Evolutionary conservation across 257 asterid species (phyloP).

Genomic region (Nicotiana tabacum): DNA sequence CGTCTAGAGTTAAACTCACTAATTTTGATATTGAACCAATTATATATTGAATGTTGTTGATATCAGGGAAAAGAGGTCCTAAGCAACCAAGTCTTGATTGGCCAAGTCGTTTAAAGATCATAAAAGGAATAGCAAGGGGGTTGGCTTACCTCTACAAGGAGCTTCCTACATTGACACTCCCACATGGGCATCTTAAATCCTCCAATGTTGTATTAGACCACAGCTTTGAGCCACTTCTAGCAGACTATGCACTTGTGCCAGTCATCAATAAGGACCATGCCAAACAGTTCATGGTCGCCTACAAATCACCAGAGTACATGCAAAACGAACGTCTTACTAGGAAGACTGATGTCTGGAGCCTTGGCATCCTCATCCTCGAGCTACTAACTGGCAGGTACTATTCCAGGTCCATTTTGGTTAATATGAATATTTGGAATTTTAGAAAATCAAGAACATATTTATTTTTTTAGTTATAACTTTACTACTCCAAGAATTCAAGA

Average conservation of each 20-base stretch:
- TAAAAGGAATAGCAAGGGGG: conserved; percentile 61
- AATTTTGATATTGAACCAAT: background rate
- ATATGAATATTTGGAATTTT: no score
- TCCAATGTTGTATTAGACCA: conserved; percentile 51
- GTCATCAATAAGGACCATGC: conserved; percentile 51
- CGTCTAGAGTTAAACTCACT: background rate
- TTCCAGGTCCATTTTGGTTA: no score
- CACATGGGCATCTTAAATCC: conserved; percentile 75
- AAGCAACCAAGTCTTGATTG: conserved; percentile 40
- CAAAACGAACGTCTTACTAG: conserved; percentile 25
- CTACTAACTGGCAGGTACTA: conserved; percentile 42
- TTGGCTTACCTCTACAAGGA: conserved; percentile 39
- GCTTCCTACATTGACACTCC: conserved; percentile 36
- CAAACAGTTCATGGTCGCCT: conserved; percentile 59
- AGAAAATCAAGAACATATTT: no score
- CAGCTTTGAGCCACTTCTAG: conserved; percentile 32
- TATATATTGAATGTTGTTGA: background rate
- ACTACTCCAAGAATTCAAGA: no score
- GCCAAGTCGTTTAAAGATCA: conserved; percentile 48
- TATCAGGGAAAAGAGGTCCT: conserved; percentile 35
- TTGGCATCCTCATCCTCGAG: conserved; percentile 63
- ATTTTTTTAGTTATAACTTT: no score
- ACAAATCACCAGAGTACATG: conserved; percentile 52
- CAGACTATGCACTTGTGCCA: conserved; percentile 49
- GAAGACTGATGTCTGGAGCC: conserved; percentile 69